phyloP scores from a whole-genome alignment of 192 early-diverging fungal species.

The Chytriomyces sp. region DNA sequence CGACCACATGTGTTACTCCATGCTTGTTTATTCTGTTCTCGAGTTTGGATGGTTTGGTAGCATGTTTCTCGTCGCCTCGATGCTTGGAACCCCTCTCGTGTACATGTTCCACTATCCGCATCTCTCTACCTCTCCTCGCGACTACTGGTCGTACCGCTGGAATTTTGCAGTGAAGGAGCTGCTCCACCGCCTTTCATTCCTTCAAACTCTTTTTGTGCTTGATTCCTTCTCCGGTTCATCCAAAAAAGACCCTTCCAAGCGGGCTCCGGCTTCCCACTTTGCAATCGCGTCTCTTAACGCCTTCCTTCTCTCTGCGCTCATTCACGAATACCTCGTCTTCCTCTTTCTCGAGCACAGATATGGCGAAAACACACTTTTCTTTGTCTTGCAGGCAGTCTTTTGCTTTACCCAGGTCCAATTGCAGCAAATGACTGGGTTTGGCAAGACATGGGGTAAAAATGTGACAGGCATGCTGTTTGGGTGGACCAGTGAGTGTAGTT shows the following conservation, averaged over 20 bases:
- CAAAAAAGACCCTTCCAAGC: no score
- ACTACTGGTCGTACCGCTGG: slow-evolving; percentile 9
- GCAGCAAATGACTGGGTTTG: slow-evolving; percentile 9
- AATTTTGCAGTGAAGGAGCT: slow-evolving; percentile 9
- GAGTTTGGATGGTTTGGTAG: background rate
- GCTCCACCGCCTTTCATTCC: background rate
- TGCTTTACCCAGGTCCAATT: background rate
- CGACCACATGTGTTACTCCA: background rate
- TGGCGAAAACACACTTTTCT: slow-evolving; percentile 19
- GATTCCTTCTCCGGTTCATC: no score
- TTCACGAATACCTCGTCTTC: slow-evolving; percentile 19
- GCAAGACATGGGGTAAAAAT: background rate
- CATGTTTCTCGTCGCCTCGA: background rate
- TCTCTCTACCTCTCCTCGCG: slow-evolving; percentile 1
- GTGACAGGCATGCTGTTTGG: background rate
- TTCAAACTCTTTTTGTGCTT: background rate
- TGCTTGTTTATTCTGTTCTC: background rate
- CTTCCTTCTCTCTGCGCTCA: slow-evolving; percentile 9
- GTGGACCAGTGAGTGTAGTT: no score
- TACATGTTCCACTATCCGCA: background rate
- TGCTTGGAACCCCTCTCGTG: background rate
- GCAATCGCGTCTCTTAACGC: background rate
- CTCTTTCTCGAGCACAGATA: background rate
- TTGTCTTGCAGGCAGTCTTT: slow-evolving; percentile 3
- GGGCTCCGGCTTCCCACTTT: background rate